These are phyloP conservation scores for Clonostachys sp. DNA, from an alignment of 2,329 filamentous ascomycete species.

Conservation along the genomic window DNA sequence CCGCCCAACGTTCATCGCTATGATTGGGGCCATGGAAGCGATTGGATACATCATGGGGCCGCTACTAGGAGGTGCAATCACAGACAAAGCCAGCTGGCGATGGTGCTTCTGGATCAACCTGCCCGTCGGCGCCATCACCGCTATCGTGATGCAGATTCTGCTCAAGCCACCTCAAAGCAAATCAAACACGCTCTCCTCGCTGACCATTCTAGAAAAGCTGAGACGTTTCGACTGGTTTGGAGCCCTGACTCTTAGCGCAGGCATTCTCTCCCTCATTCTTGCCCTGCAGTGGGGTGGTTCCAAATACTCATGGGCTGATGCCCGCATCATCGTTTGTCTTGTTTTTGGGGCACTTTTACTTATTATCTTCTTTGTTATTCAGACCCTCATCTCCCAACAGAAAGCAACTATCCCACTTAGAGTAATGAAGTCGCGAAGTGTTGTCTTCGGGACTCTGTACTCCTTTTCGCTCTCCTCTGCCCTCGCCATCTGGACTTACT, in stretches of 20 bases:
- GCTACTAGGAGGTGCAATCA: conserved; percentile 18
- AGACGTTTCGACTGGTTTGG: conserved; percentile 48
- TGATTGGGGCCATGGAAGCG: conserved; percentile 34
- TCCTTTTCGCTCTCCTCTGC: conserved; percentile 15
- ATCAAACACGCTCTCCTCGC: conserved; percentile 10
- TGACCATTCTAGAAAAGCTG: conserved; percentile 27
- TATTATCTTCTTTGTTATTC: conserved; percentile 30
- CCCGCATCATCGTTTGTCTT: conserved; percentile 37
- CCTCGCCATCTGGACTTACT: conserved; percentile 26
- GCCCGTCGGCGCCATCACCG: conserved; percentile 23
- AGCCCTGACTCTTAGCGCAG: conserved; percentile 34
- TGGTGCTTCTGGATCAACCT: conserved; percentile 31
- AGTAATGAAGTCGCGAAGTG: conserved; percentile 32
- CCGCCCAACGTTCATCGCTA: conserved; percentile 13
- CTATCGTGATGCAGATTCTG: conserved; percentile 13
- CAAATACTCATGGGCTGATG: conserved; percentile 33
- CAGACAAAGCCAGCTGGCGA: conserved; percentile 18
- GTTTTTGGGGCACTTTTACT: conserved; percentile 31
- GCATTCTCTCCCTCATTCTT: conserved; percentile 38
- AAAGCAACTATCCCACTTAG: conserved; percentile 33
- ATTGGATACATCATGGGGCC: conserved; percentile 15
- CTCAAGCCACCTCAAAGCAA: conserved; percentile 7
- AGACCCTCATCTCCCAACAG: conserved; percentile 20
- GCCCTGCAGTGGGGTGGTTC: conserved; percentile 42
- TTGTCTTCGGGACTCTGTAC: conserved; percentile 24